Evolutionary conservation across 805 yeast species (phyloP).

Genomic region (Myxozyma mucilagina): DNA sequence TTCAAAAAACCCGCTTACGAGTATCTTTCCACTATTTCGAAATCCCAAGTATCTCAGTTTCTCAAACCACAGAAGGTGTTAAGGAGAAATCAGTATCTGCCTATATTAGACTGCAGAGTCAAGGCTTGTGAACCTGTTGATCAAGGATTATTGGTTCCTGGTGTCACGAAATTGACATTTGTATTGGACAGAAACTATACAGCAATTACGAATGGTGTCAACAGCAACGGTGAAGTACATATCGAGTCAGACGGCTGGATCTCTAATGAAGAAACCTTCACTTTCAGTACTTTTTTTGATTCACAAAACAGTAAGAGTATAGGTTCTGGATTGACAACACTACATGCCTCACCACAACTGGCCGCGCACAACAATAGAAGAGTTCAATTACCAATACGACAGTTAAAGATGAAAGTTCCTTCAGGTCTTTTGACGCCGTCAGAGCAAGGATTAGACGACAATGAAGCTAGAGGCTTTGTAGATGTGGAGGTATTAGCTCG

Average conservation of each 20-base stretch:
- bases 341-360: conserved; percentile 9
- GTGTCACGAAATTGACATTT: conserved; percentile 54
- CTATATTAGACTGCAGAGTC: conserved; percentile 9
- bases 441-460: conserved; percentile 44
- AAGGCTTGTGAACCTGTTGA: conserved; percentile 64
- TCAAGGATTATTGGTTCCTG: conserved; percentile 57
- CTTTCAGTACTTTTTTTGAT: conserved; percentile 1
- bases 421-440: conserved; percentile 11
- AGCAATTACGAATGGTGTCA: conserved; percentile 30
- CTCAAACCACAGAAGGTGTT: not conserved
- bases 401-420: conserved; percentile 27
- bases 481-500: conserved; percentile 53
- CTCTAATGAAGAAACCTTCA: conserved; percentile 16
- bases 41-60: conserved; percentile 41
- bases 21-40: conserved; percentile 41
- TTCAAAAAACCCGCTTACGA: conserved; percentile 53
- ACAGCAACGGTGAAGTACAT: not conserved
- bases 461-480: conserved; percentile 49
- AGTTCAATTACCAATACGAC: conserved; percentile 20
- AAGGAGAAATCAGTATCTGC: conserved; percentile 3
- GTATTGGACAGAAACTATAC: conserved; percentile 41
- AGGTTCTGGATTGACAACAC: conserved; percentile 1
- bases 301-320: conserved; percentile 2
- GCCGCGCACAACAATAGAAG: conserved; percentile 14
- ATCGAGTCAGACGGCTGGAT: conserved; percentile 23